Conservation (phyloP, 345 rosid genomes). For the Populus davidiana region DNA sequence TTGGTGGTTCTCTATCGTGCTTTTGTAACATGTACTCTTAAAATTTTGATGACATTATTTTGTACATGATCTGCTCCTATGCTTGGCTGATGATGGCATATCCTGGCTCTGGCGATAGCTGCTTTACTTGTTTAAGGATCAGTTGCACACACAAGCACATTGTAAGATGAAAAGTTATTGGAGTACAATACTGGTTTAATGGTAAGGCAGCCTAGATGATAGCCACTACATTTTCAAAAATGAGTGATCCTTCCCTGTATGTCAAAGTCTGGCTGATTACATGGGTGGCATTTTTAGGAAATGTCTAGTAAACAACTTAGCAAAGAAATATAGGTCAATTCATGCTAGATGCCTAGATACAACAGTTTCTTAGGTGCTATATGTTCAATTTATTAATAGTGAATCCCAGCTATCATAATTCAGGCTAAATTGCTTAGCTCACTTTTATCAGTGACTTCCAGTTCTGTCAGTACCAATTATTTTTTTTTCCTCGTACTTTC, state of each 20-base stretch:
- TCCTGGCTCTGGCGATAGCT: slow-evolving; percentile 1
- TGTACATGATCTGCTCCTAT: neutral
- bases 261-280: neutral
- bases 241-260: neutral
- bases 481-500: neutral
- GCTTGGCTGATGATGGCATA: neutral
- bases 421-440: no score
- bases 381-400: neutral
- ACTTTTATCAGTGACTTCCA: no score
- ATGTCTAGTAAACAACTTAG: neutral
- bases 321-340: neutral
- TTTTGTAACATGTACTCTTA: neutral
- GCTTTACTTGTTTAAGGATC: slow-evolving; percentile 2
- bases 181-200: neutral
- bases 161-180: neutral
- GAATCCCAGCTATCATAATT: no score
- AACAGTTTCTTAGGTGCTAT: neutral
- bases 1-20: neutral
- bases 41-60: neutral
- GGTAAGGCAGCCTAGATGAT: neutral
- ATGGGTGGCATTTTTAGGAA: neutral
- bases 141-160: neutral
- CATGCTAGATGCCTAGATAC: neutral
- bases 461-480: neutral
- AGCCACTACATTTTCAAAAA: neutral